phyloP scores from a whole-genome alignment of 768 basidiomycete genomes.

The Termitomyces sp. region DNA sequence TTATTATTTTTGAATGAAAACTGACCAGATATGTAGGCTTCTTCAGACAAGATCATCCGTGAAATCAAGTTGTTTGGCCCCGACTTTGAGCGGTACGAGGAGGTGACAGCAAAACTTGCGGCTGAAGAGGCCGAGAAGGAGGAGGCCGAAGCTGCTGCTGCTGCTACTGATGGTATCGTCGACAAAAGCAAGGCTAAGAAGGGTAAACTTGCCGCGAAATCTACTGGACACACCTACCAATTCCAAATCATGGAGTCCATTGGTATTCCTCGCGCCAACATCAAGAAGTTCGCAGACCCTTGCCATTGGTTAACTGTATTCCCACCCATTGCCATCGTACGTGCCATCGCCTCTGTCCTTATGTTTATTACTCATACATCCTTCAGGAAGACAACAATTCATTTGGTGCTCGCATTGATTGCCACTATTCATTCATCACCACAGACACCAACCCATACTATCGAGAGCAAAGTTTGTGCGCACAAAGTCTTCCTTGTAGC shows the following conservation, averaged over 20 bases:
- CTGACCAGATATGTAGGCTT: slow-evolving; percentile 78
- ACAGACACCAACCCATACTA: no score
- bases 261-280: slow-evolving; percentile 80
- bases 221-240: slow-evolving; percentile 92
- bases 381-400: no score
- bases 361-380: no score
- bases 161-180: slow-evolving; percentile 39
- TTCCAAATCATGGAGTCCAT: slow-evolving; percentile 99
- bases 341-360: no score
- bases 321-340: no score
- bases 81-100: slow-evolving; percentile 58
- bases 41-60: slow-evolving; percentile 93
- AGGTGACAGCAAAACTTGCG: slow-evolving; percentile 40
- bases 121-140: slow-evolving; percentile 45
- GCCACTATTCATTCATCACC: no score
- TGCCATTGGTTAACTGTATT: no score
- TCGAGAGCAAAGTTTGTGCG: no score
- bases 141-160: slow-evolving; percentile 29
- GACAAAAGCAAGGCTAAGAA: slow-evolving; percentile 86
- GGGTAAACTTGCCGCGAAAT: slow-evolving; percentile 90
- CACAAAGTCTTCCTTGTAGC: no score
- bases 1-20: neutral
- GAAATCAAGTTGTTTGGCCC: slow-evolving; percentile 95
- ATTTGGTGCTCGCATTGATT: no score
- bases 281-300: slow-evolving; percentile 98